Evolutionary conservation across 2,329 filamentous ascomycete genomes (phyloP).

Genomic region (Fusarium duplospermum): DNA sequence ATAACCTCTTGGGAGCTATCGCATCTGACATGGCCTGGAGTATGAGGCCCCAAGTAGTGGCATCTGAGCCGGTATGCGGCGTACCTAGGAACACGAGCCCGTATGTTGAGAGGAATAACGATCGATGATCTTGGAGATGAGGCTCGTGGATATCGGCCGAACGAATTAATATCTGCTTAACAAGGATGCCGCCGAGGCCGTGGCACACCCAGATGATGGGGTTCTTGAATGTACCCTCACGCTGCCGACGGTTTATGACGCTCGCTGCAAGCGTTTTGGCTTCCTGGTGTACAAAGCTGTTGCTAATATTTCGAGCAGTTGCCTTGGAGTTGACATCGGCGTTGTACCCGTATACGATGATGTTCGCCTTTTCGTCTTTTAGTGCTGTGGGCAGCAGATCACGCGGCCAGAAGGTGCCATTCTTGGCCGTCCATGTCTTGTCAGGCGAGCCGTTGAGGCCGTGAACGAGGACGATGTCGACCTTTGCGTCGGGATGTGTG

Average conservation of each 20-base stretch:
- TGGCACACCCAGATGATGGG: slow-evolving; percentile 83
- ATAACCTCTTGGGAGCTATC: slow-evolving; percentile 72
- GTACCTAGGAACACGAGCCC: slow-evolving; percentile 83
- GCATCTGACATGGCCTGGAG: slow-evolving; percentile 76
- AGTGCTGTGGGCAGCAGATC: slow-evolving; percentile 74
- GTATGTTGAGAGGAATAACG: slow-evolving; percentile 79
- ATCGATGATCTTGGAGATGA: slow-evolving; percentile 72
- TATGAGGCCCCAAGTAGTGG: slow-evolving; percentile 75
- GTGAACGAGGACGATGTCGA: slow-evolving; percentile 77
- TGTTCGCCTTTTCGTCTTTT: slow-evolving; percentile 67
- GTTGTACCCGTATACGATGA: slow-evolving; percentile 81
- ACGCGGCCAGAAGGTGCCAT: slow-evolving; percentile 75
- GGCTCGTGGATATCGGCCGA: slow-evolving; percentile 70
- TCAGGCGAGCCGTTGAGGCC: slow-evolving; percentile 75
- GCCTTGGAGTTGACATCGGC: slow-evolving; percentile 68
- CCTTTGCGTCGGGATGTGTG: slow-evolving; percentile 67
- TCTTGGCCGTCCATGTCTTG: slow-evolving; percentile 69
- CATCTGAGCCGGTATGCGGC: slow-evolving; percentile 76
- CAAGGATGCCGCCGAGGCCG: slow-evolving; percentile 77
- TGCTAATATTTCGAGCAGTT: slow-evolving; percentile 66
- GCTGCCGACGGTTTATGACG: slow-evolving; percentile 71
- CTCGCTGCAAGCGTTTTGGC: slow-evolving; percentile 75
- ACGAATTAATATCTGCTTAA: slow-evolving; percentile 77
- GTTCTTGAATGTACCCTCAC: slow-evolving; percentile 65
- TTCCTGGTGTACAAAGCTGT: slow-evolving; percentile 77